These are phyloP conservation scores for Cubamyces lactineus DNA, from an alignment of 768 basidiomycete genomes.

Conservation along the genomic window DNA sequence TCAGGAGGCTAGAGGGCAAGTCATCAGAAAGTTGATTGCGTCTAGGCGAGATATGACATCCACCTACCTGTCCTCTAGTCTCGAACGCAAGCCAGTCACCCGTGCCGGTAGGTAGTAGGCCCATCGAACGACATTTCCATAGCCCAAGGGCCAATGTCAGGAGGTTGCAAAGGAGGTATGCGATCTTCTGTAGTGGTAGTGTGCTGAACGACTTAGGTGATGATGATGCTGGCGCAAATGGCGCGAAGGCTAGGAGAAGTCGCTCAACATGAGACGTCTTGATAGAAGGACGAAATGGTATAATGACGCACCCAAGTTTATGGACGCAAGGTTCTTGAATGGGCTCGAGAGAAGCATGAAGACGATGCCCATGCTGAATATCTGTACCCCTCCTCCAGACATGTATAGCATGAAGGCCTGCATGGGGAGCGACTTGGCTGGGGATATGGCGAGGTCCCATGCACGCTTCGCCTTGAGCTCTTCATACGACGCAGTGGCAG, in stretches of 20 bases:
- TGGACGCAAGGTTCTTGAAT: slow-evolving; percentile 78
- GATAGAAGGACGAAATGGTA: not conserved
- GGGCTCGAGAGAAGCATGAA: slow-evolving; percentile 89
- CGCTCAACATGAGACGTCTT: not conserved
- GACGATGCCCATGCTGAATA: slow-evolving; percentile 96
- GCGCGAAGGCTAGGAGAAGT: slow-evolving; percentile 59
- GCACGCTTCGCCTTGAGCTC: slow-evolving; percentile 76
- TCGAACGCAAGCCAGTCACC: slow-evolving; percentile 97
- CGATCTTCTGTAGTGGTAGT: slow-evolving; percentile 69
- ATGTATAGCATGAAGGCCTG: slow-evolving; percentile 99
- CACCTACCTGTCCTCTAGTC: slow-evolving; percentile 54
- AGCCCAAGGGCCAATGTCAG: slow-evolving; percentile 82
- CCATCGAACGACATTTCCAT: slow-evolving; percentile 95
- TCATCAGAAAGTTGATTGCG: not conserved
- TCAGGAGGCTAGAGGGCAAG: slow-evolving; percentile 16
- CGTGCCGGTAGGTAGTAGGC: slow-evolving; percentile 85
- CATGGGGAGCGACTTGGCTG: slow-evolving; percentile 93
- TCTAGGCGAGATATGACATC: not conserved
- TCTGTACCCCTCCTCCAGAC: slow-evolving; percentile 94
- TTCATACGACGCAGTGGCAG: slow-evolving; percentile 55
- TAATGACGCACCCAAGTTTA: slow-evolving; percentile 68
- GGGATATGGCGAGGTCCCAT: slow-evolving; percentile 82
- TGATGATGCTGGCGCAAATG: slow-evolving; percentile 62
- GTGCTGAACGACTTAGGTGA: slow-evolving; percentile 53
- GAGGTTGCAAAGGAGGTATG: slow-evolving; percentile 73